These are phyloP conservation scores for Xanthoconium stramineum DNA, from an alignment of 768 basidiomycete species.

Conservation along the genomic window DNA sequence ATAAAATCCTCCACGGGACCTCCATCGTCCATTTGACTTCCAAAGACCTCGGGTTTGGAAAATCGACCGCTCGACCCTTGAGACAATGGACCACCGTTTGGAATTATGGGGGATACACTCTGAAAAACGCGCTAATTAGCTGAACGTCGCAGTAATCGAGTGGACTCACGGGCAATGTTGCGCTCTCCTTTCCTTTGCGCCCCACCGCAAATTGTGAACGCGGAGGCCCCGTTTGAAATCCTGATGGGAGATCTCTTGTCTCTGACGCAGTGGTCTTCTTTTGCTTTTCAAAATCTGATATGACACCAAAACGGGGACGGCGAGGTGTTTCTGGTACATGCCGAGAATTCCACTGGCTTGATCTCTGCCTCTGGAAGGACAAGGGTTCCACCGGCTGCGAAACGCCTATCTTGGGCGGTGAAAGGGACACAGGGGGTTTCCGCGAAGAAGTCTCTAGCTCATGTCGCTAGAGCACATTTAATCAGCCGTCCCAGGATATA, in stretches of 20 bases:
- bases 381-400: slow-evolving; percentile 40
- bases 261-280: slow-evolving; percentile 14
- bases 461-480: slow-evolving; percentile 49
- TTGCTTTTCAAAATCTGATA: slow-evolving; percentile 22
- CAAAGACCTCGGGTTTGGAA: slow-evolving; percentile 22
- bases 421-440: slow-evolving; percentile 45
- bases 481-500: slow-evolving; percentile 12
- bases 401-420: slow-evolving; percentile 39
- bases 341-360: slow-evolving; percentile 29
- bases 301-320: slow-evolving; percentile 33
- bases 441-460: slow-evolving; percentile 58
- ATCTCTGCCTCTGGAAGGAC: slow-evolving; percentile 39
- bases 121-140: not conserved
- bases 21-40: slow-evolving; percentile 11
- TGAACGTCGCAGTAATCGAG: not conserved
- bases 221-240: slow-evolving; percentile 23
- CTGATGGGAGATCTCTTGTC: slow-evolving; percentile 22
- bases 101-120: slow-evolving; percentile 15
- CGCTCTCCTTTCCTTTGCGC: slow-evolving; percentile 19
- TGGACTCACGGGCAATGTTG: slow-evolving; percentile 5
- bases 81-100: slow-evolving; percentile 24
- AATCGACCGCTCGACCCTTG: slow-evolving; percentile 3
- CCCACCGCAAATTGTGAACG: slow-evolving; percentile 16
- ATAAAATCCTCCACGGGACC: slow-evolving; percentile 9
- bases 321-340: slow-evolving; percentile 37